phyloP scores from a whole-genome alignment of 495 filamentous ascomycete genomes.

The Penicillium psychrofluorescens region DNA sequence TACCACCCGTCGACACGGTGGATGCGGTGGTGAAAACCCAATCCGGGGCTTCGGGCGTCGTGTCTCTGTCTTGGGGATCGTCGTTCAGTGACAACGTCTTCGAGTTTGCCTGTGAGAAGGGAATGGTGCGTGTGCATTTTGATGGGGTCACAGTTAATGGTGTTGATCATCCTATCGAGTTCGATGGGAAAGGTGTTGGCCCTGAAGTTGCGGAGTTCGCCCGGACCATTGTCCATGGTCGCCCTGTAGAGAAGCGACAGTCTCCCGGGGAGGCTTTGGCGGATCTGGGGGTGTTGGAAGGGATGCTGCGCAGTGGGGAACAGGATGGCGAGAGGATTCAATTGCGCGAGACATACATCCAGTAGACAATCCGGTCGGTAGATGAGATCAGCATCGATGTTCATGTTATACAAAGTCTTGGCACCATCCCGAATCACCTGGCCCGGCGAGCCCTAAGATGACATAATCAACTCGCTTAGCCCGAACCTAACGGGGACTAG shows the following conservation, averaged over 20 bases:
- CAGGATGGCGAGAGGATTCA: conserved; percentile 39
- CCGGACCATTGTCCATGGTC: conserved; percentile 37
- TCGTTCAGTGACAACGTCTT: conserved; percentile 48
- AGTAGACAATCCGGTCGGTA: too few relatives aligned
- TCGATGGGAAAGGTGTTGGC: conserved; percentile 52
- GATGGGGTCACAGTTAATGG: conserved; percentile 50
- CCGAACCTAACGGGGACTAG: conserved; percentile 26
- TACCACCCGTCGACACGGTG: conserved; percentile 71
- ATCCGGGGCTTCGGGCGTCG: conserved; percentile 55
- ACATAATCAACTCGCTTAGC: conserved; percentile 36
- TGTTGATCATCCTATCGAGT: conserved; percentile 43
- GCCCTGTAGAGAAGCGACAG: conserved; percentile 47
- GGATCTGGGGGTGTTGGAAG: conserved; percentile 64
- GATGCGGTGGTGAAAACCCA: conserved; percentile 54
- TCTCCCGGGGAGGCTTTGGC: conserved; percentile 58
- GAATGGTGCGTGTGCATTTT: conserved; percentile 43
- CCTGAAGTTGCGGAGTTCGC: conserved; percentile 65
- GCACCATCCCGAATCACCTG: conserved; percentile 1
- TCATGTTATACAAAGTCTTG: conserved; percentile 6
- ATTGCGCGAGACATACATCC: conserved; percentile 1
- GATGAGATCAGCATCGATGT: not conserved
- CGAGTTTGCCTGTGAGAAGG: conserved; percentile 42
- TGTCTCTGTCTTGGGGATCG: conserved; percentile 60
- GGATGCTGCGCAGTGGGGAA: conserved; percentile 57
- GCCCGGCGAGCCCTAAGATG: conserved; percentile 21